A percentile compares a stretch with the other conserved stretches of the same genome.
These are phyloP conservation scores for Mucor velutinosus DNA, from an alignment of 371 early-diverging fungal species.

Conservation along the genomic window DNA sequence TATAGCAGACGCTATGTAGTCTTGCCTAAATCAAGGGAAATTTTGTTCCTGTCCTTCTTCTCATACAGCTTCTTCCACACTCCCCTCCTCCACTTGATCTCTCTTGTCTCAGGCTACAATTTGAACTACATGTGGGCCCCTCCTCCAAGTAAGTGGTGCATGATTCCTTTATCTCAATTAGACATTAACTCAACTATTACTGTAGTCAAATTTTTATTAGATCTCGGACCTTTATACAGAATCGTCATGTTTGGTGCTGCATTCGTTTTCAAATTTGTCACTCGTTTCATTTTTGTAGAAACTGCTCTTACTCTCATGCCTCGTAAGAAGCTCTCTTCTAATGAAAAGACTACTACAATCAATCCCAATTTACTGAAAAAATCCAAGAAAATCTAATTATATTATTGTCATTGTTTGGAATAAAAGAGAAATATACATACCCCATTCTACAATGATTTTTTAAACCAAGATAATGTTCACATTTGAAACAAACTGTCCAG, in stretches of 20 bases:
- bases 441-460: not conserved
- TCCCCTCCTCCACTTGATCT: slow-evolving; percentile 51
- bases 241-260: slow-evolving; percentile 41
- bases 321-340: slow-evolving; percentile 6
- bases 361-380: not conserved
- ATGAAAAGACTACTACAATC: not conserved
- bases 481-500: not conserved
- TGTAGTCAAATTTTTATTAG: slow-evolving; percentile 41
- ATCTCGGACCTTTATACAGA: slow-evolving; percentile 44
- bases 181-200: not conserved
- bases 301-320: slow-evolving; percentile 18
- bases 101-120: slow-evolving; percentile 57
- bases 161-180: not conserved
- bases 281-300: slow-evolving; percentile 33
- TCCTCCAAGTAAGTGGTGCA: slow-evolving; percentile 45
- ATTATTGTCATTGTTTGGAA: not conserved
- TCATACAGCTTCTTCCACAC: slow-evolving; percentile 62
- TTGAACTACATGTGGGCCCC: slow-evolving; percentile 65
- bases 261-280: slow-evolving; percentile 31
- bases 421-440: not conserved
- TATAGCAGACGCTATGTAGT: slow-evolving; percentile 60
- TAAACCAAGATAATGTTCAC: not conserved
- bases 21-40: slow-evolving; percentile 52
- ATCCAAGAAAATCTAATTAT: not conserved
- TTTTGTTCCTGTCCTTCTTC: slow-evolving; percentile 59